phyloP scores from a whole-genome alignment of 2,329 filamentous ascomycete genomes.

The Diaporthe australafricana region DNA sequence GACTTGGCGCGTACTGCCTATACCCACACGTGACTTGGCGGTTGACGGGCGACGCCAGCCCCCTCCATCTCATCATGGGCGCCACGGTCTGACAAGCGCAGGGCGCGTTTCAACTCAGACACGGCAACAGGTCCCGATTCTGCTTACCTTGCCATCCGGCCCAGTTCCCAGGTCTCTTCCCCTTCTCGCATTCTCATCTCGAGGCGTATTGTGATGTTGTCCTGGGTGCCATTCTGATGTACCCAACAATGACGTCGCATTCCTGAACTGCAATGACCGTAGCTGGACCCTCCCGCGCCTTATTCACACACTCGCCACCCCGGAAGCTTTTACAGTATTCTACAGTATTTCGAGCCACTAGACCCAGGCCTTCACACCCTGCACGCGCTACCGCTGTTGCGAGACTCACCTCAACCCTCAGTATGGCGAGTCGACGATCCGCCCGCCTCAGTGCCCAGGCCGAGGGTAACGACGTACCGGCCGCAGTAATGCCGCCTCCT shows the following conservation, averaged over 20 bases:
- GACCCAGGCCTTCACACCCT: neutral
- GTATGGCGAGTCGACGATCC: constrained; percentile 48
- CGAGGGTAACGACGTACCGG: constrained; percentile 10
- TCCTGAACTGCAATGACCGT: neutral
- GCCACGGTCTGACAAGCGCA: constrained; percentile 28
- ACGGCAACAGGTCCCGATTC: neutral
- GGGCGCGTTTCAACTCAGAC: constrained; percentile 31
- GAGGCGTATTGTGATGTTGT: neutral
- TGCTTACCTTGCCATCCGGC: neutral
- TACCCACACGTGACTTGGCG: constrained; percentile 38
- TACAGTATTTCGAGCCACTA: neutral
- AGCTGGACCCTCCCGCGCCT: neutral
- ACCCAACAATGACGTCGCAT: constrained; percentile 26
- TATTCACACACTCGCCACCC: neutral
- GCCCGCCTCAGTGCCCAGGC: constrained; percentile 54
- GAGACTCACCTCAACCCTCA: neutral
- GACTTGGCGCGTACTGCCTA: too few species aligned
- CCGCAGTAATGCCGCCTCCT: constrained; percentile 35
- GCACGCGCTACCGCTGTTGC: neutral
- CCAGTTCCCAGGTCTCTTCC: neutral
- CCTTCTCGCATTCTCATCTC: neutral
- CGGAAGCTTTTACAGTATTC: neutral
- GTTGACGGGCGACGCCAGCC: constrained; percentile 24
- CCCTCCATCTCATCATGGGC: neutral
- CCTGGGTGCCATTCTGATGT: neutral